Base-by-base conservation (phyloP, 345 rosid species). In the Ricinus communis region DNA sequence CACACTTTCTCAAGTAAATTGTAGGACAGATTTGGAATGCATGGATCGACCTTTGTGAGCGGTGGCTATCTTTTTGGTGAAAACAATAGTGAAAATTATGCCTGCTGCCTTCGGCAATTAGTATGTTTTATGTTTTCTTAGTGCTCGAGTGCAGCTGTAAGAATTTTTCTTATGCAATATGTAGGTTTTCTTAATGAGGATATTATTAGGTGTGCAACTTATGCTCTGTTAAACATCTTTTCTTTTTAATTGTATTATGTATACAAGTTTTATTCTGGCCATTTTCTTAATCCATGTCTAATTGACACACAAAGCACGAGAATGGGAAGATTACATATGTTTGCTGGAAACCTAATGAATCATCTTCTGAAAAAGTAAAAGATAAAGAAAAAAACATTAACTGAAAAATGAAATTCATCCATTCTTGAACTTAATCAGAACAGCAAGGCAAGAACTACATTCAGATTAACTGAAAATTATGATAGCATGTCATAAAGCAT, bases 1-100 rank as follows among this genome's bases (percentile, higher is more conserved):
- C 97, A 61, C 97, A 92, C 78, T 92, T 94, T 54, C 93, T 91
- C 56, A 82, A 83, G 84, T 70, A 74, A 62, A 74, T 50, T 40
- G 55, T 5, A 16, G 47, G 67, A 18, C 12, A 27, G 64, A 33
- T 43, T 52, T 24, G 53, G 59, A 54, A 25, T 61, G 8, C 59
- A 66, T 5, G 73, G 56, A 27, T 25, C 10, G 60, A 40, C 30
- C 56, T 58, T 53, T 68, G 68, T 9, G 58, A 18, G 65, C 24
- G n/a, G 9, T 40, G 79, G 68, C 13, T 19, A 15, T 41, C 55
- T 10, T 72, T 73, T 75, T 64, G 62, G 53, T 19, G 68, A 64
- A 40, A 58, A 62, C 67, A 22, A 21, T 49, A 60, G 69, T 25
- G 62, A 56, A 75, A 63, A 22, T 9, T 12, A 51, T 19, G 63